A percentile compares a stretch with the other conserved stretches of the same genome.
phyloP scores from a whole-genome alignment of 345 rosid species.

The Aquilaria sinensis region DNA sequence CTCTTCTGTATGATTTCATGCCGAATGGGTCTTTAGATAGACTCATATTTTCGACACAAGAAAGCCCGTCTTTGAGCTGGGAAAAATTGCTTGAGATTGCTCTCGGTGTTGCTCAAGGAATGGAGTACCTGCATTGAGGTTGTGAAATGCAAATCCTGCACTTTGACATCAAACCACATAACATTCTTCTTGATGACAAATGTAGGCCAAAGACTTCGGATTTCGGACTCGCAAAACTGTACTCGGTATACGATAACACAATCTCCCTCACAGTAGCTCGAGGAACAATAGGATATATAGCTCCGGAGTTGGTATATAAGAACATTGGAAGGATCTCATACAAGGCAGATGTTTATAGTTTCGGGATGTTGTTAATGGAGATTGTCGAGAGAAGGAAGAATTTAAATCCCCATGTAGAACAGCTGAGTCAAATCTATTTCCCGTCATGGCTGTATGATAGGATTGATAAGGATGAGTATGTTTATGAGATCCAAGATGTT shows the following conservation, averaged over 20 bases:
- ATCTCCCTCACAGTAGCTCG: slow-evolving; percentile 13
- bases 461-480: slow-evolving; percentile 1
- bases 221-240: slow-evolving; percentile 26
- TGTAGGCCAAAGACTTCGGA: slow-evolving; percentile 18
- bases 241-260: neutral
- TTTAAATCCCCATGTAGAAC: neutral
- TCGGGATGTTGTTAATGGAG: slow-evolving; percentile 22
- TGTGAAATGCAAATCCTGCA: slow-evolving; percentile 20
- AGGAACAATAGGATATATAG: slow-evolving; percentile 16
- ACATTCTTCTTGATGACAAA: slow-evolving; percentile 6
- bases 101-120: slow-evolving; percentile 18
- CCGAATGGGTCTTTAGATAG: slow-evolving; percentile 24
- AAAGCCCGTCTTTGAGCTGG: slow-evolving; percentile 6
- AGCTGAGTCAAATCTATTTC: slow-evolving; percentile 11
- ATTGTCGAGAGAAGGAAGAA: slow-evolving; percentile 17
- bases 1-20: slow-evolving; percentile 21
- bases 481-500: neutral
- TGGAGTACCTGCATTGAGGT: slow-evolving; percentile 22
- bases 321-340: neutral
- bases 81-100: slow-evolving; percentile 13
- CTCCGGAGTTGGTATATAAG: neutral
- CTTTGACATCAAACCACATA: slow-evolving; percentile 21
- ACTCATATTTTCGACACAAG: slow-evolving; percentile 6
- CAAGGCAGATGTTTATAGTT: slow-evolving; percentile 13
- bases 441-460: slow-evolving; percentile 12